These are phyloP conservation scores for Grosmannia huntii DNA, from an alignment of 2,329 filamentous ascomycete genomes.

Conservation along the genomic window DNA sequence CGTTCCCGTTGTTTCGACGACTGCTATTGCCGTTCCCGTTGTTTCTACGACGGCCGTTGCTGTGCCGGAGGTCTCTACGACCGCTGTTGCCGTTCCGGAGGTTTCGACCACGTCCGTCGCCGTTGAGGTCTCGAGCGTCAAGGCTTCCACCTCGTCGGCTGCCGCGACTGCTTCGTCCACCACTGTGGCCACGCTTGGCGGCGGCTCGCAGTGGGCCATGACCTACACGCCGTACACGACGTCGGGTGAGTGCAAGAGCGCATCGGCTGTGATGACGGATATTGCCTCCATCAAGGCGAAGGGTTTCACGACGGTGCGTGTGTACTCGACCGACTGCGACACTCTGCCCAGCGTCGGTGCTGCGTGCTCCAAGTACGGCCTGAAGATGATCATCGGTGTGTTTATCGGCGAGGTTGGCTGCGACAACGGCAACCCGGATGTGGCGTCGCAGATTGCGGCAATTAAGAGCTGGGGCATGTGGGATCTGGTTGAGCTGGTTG, in stretches of 20 bases:
- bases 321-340: constrained; percentile 88
- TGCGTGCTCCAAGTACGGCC: constrained; percentile 52
- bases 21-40: too few relatives aligned
- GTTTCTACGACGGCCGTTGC: too few relatives aligned
- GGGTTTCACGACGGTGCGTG: constrained; percentile 60
- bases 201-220: constrained; percentile 54
- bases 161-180: constrained; percentile 14
- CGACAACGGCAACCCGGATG: constrained; percentile 43
- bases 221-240: constrained; percentile 66
- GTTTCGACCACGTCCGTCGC: constrained; percentile 8
- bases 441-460: constrained; percentile 59
- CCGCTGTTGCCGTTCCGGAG: too few relatives aligned
- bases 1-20: too few relatives aligned
- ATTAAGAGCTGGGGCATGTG: constrained; percentile 64
- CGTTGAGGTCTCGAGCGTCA: constrained; percentile 13
- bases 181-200: constrained; percentile 15
- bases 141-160: constrained; percentile 14
- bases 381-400: constrained; percentile 78
- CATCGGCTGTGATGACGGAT: constrained; percentile 43
- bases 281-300: constrained; percentile 48
- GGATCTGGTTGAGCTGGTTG: constrained; percentile 64
- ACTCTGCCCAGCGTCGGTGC: constrained; percentile 63
- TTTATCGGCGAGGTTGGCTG: constrained; percentile 60
- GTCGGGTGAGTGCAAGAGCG: constrained; percentile 50
- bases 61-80: too few relatives aligned